phyloP scores from a whole-genome alignment of 2,329 filamentous ascomycete species.

The Cladosporium halotolerans region DNA sequence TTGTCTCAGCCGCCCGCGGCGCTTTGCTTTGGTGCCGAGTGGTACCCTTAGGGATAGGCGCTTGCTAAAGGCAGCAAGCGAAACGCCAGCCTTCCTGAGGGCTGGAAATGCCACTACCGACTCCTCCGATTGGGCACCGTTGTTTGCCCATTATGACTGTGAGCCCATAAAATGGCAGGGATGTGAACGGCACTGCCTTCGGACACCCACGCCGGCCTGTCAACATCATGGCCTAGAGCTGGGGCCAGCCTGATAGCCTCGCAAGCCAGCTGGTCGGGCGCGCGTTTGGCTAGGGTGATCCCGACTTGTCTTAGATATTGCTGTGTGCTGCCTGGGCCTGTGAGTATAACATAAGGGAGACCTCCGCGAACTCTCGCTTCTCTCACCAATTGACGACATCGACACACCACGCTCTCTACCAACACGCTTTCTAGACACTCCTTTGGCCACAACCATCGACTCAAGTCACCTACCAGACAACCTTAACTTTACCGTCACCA shows the following conservation, averaged over 20 bases:
- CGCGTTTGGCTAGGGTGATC: slow-evolving; percentile 6
- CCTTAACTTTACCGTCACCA: neutral
- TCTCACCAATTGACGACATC: slow-evolving; percentile 4
- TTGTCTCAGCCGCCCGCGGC: slow-evolving; percentile 8
- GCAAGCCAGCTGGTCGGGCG: slow-evolving; percentile 1
- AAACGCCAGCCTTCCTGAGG: slow-evolving; percentile 5
- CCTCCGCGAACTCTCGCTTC: neutral
- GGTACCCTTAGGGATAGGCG: slow-evolving; percentile 1
- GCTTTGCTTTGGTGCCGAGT: neutral
- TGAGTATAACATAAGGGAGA: slow-evolving; percentile 10
- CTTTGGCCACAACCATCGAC: neutral
- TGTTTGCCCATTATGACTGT: neutral
- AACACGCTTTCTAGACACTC: neutral
- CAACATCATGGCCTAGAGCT: slow-evolving; percentile 2
- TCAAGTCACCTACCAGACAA: neutral
- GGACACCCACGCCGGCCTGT: neutral
- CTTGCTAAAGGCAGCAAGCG: neutral
- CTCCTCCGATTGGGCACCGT: slow-evolving; percentile 4
- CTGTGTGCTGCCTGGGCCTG: slow-evolving; percentile 5
- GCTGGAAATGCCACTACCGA: slow-evolving; percentile 1
- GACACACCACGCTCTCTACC: slow-evolving; percentile 6
- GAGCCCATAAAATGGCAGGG: neutral
- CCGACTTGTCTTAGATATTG: slow-evolving; percentile 9
- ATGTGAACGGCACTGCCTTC: neutral
- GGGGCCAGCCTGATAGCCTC: slow-evolving; percentile 3